Evolutionary conservation across 1,284 basidiomycete species (phyloP), one percentile per base, ranked within the genome.

Genomic region (Sphaerobolus stellatus): DNA sequence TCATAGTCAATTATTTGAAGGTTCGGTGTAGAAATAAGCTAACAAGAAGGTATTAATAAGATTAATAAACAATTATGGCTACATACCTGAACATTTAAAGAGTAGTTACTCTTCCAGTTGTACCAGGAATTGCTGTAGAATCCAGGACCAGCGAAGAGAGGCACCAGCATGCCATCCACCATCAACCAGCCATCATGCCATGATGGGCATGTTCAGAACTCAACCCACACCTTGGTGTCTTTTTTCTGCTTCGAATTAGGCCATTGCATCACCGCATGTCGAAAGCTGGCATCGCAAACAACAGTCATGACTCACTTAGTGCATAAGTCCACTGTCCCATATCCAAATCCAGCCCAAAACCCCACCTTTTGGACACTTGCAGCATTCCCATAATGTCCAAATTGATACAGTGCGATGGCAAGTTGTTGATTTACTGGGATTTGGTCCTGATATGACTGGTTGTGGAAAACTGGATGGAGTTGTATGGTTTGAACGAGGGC

Each of bases 31-130:
- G 58, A 66, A 9, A 68, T 58, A 18, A 71, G 20, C 70, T 70
- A 48, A 20, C 30, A 22, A 31, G 43, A 22, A 31, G 4, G 25
- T 1, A 31, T 52, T 9, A 8, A 40, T 30, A 45, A 27, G 29
- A 52, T 24, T 11, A 8, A 43, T 44, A 34, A 18, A n/a, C 55
- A 56, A 28, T 18, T 7, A 28, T n/a, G 46, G 53, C n/a, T n/a
- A n/a, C 58, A 57, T 57, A 69, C 68, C 61, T 72, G 66, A 14
- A 70, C 43, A 56, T 71, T 73, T 13, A 72, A 24, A 0, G 67
- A 71, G 38, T 73, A 73, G 36, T 68, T 68, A 18, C 50, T 62
- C 53, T 74, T 74, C 9, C 66, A 45, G 53, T 71, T 65, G 58
- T 63, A 72, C 30, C 57, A 74, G 9, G 49, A 61, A 18, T 72